phyloP scores from a whole-genome alignment of 1,139 yeast genomes.

The Yamadazyma buinensis region DNA sequence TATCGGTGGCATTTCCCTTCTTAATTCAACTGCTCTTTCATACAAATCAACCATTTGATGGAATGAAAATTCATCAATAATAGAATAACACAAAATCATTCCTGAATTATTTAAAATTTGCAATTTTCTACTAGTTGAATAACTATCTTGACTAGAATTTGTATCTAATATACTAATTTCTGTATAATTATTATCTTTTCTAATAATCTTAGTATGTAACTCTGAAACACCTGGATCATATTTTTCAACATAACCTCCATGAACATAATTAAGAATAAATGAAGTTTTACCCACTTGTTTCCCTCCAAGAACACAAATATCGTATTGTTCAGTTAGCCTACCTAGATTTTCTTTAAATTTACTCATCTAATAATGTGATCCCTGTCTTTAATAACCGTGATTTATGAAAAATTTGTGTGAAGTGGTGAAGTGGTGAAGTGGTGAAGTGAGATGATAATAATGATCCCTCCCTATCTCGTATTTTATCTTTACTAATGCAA shows the following conservation, averaged over 20 bases:
- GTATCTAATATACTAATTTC: constrained; percentile 31
- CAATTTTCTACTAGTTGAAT: constrained; percentile 22
- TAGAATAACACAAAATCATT: constrained; percentile 30
- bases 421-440: too few relatives aligned
- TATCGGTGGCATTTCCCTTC: constrained; percentile 25
- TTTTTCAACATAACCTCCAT: constrained; percentile 18
- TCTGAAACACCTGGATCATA: constrained; percentile 26
- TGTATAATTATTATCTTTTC: constrained; percentile 14
- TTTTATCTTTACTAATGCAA: too few relatives aligned
- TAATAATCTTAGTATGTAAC: constrained; percentile 25
- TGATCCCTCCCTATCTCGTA: too few relatives aligned
- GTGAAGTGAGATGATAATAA: too few relatives aligned
- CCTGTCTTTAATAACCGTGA: background rate
- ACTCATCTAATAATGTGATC: constrained; percentile 4
- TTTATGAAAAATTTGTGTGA: too few relatives aligned
- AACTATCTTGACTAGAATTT: constrained; percentile 21
- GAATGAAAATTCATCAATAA: constrained; percentile 25
- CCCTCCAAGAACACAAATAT: constrained; percentile 32
- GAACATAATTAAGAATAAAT: constrained; percentile 23
- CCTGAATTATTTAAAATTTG: constrained; percentile 30
- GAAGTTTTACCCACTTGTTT: constrained; percentile 29
- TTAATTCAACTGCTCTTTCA: constrained; percentile 18
- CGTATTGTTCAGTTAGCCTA: constrained; percentile 24
- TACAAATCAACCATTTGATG: constrained; percentile 25
- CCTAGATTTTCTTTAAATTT: constrained; percentile 16